A percentile compares a stretch with the other conserved stretches of the same genome.
Evolutionary conservation across 768 basidiomycete species (phyloP).

Genomic region (Aureoboletus auriporus): DNA sequence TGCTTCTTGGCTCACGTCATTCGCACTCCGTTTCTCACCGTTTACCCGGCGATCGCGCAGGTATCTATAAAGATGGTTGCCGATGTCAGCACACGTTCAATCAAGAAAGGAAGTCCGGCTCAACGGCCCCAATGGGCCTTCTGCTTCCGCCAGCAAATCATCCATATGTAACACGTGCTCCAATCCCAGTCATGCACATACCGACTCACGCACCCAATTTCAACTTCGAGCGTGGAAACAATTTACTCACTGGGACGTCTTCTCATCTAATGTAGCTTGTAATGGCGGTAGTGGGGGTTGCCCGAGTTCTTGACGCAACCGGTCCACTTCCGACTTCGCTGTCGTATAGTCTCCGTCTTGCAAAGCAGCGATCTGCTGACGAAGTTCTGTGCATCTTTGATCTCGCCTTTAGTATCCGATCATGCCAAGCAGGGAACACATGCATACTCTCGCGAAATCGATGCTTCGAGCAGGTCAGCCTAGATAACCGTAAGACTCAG

Average conservation of each 20-base stretch:
- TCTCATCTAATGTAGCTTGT: conserved; percentile 73
- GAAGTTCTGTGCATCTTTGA: conserved; percentile 60
- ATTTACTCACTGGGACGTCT: conserved; percentile 44
- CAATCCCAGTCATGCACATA: neutral
- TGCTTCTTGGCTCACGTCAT: conserved; percentile 29
- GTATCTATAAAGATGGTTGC: conserved; percentile 38
- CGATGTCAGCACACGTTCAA: conserved; percentile 19
- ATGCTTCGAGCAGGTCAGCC: conserved; percentile 67
- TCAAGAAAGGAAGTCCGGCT: neutral
- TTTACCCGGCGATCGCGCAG: conserved; percentile 58
- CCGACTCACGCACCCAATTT: neutral
- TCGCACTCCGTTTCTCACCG: conserved; percentile 36
- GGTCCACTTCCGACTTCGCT: conserved; percentile 75
- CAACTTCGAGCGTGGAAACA: conserved; percentile 7
- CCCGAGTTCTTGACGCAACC: conserved; percentile 70
- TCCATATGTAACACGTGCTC: neutral
- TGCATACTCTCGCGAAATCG: conserved; percentile 65
- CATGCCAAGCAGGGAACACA: conserved; percentile 1
- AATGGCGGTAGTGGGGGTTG: conserved; percentile 69
- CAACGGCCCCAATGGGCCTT: neutral
- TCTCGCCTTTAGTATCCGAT: conserved; percentile 7
- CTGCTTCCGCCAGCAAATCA: neutral
- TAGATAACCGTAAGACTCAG: conserved; percentile 15
- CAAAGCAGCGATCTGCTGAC: conserved; percentile 58
- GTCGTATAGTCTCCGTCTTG: conserved; percentile 73